Conservation (phyloP, 176 grass and related monocot genomes). For the Sorghum bicolor region DNA sequence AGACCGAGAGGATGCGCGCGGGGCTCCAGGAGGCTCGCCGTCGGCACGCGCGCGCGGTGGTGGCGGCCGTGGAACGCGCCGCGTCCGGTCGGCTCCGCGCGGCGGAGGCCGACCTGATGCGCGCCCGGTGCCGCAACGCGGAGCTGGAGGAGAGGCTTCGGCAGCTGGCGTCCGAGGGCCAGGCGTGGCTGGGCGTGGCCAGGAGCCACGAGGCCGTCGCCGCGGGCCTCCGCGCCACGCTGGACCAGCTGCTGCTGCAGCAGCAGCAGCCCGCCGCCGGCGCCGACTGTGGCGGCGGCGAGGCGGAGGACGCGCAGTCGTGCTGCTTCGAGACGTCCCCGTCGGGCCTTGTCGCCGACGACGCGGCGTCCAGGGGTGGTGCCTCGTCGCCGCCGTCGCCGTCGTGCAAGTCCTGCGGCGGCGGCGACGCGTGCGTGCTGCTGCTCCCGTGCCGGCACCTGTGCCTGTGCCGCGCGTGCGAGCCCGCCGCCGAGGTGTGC, state of each 20-base stretch:
- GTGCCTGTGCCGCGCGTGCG: slow-evolving; percentile 52
- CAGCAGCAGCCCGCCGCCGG: background rate
- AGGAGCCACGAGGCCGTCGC: slow-evolving; percentile 48
- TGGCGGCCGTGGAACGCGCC: slow-evolving; percentile 18
- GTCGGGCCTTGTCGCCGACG: background rate
- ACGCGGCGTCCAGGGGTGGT: background rate
- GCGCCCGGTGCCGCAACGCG: slow-evolving; percentile 14
- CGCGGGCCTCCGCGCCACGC: slow-evolving; percentile 31
- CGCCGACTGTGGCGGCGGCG: background rate
- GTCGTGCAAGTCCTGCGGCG: slow-evolving; percentile 40
- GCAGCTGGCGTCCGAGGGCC: slow-evolving; percentile 38
- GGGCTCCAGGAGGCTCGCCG: slow-evolving; percentile 34
- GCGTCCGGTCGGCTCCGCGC: background rate
- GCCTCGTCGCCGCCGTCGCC: background rate
- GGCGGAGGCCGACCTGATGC: slow-evolving; percentile 39
- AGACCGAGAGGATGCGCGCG: slow-evolving; percentile 37
- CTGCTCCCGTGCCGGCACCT: slow-evolving; percentile 75
- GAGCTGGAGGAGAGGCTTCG: slow-evolving; percentile 46
- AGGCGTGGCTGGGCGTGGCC: slow-evolving; percentile 55
- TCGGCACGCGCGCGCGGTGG: slow-evolving; percentile 10
- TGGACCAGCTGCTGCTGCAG: slow-evolving; percentile 42
- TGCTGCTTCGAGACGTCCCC: slow-evolving; percentile 42
- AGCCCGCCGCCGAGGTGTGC: slow-evolving; percentile 26
- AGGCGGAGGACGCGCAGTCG: slow-evolving; percentile 6
- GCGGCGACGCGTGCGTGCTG: slow-evolving; percentile 35